These are phyloP conservation scores for Bryoerythrophyllum caledonicum DNA, from an alignment of 225 moss, liverwort and hornwort species.

Conservation along the genomic window DNA sequence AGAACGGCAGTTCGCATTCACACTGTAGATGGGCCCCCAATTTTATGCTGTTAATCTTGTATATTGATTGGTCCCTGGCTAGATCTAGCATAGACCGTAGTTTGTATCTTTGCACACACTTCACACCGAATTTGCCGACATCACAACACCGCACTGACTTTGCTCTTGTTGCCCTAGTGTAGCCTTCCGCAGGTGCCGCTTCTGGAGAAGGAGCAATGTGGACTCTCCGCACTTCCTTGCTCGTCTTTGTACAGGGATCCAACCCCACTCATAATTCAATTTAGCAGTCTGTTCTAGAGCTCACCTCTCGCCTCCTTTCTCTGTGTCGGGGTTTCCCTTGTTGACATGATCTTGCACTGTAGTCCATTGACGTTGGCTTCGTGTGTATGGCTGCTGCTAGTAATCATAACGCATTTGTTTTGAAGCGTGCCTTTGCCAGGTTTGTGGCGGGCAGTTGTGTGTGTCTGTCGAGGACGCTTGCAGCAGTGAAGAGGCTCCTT, in stretches of 20 bases:
- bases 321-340: not conserved
- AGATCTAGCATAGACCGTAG: constrained; percentile 41
- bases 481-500: not conserved
- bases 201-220: constrained; percentile 31
- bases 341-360: not conserved
- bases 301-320: not conserved
- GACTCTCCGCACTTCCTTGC: constrained; percentile 33
- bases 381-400: not conserved
- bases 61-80: constrained; percentile 50
- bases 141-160: constrained; percentile 36
- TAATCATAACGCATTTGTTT: not conserved
- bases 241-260: constrained; percentile 47
- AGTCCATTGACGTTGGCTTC: not conserved
- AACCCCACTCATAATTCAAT: constrained; percentile 51
- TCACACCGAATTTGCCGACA: constrained; percentile 60
- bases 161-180: constrained; percentile 14
- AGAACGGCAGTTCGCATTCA: constrained; percentile 57
- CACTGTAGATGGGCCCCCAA: constrained; percentile 60
- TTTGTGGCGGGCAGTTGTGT: constrained; percentile 1
- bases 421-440: not conserved
- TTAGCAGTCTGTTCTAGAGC: constrained; percentile 34
- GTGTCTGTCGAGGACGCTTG: not conserved
- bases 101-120: constrained; percentile 48
- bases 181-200: constrained; percentile 11
- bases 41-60: constrained; percentile 67